Conservation (phyloP, 2,329 filamentous ascomycete genomes). For the Arthrobotrys megalospora region DNA sequence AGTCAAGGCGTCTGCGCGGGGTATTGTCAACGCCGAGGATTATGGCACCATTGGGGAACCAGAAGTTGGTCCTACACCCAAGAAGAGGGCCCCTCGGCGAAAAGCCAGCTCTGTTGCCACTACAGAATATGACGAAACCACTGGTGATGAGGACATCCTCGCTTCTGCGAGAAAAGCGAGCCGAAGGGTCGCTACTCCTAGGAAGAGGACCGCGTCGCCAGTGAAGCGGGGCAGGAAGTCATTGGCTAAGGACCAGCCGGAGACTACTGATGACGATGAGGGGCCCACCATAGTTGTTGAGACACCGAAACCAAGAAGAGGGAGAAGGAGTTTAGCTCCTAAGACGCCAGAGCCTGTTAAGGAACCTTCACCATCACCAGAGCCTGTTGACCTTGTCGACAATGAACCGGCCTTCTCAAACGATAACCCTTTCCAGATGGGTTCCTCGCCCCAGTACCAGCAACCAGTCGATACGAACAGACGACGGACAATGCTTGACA, state of each 20-base stretch:
- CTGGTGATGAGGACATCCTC: conserved; percentile 49
- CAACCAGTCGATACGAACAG: conserved; percentile 55
- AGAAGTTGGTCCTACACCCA: conserved; percentile 61
- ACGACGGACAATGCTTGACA: conserved; percentile 46
- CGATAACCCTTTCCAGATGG: conserved; percentile 64
- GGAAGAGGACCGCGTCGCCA: conserved; percentile 59
- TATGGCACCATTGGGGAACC: conserved; percentile 66
- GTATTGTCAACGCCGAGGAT: conserved; percentile 78
- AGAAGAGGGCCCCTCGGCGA: conserved; percentile 71
- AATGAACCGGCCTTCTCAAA: conserved; percentile 67
- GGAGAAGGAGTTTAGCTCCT: conserved; percentile 62
- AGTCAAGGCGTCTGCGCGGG: conserved; percentile 87
- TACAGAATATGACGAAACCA: conserved; percentile 73
- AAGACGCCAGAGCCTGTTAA: conserved; percentile 63
- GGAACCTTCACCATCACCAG: conserved; percentile 60
- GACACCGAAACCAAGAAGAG: conserved; percentile 51
- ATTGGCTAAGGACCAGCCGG: conserved; percentile 32
- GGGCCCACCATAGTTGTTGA: conserved; percentile 5
- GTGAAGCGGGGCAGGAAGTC: conserved; percentile 58
- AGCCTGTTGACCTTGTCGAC: conserved; percentile 67
- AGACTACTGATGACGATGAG: conserved; percentile 45
- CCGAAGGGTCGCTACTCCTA: conserved; percentile 63
- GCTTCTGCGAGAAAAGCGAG: conserved; percentile 30
- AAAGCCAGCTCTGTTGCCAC: conserved; percentile 73
- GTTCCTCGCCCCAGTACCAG: conserved; percentile 60